Percentiles rank a stretch among this genome's conserved stretches.
Evolutionary conservation across 2,329 filamentous ascomycete genomes (phyloP).

Genomic region (Calycina herbarum): DNA sequence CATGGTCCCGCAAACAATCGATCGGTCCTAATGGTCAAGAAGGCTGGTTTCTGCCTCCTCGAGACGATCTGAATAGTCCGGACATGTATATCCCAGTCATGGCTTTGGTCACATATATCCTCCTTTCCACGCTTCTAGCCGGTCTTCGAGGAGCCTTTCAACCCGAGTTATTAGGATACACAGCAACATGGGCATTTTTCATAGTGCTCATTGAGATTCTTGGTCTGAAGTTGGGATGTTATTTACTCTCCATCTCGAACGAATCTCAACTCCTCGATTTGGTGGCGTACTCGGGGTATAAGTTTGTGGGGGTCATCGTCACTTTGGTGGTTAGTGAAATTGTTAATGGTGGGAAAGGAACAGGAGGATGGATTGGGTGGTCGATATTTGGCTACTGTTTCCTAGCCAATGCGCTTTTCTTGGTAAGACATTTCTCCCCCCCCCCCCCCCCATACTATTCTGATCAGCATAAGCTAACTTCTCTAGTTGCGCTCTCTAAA

Average conservation of each 20-base stretch:
- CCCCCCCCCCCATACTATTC: background rate
- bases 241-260: constrained; percentile 89
- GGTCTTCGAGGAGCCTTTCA: constrained; percentile 90
- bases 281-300: constrained; percentile 96
- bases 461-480: constrained; percentile 16
- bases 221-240: constrained; percentile 88
- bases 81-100: constrained; percentile 99
- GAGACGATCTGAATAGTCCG: constrained; percentile 95
- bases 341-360: constrained; percentile 75
- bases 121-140: constrained; percentile 86
- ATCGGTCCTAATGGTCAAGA: constrained; percentile 69
- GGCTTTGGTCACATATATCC: constrained; percentile 96
- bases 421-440: constrained; percentile 68
- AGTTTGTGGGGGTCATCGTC: constrained; percentile 94
- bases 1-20: constrained; percentile 90
- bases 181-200: constrained; percentile 78
- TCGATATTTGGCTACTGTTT: constrained; percentile 88
- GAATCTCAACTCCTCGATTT: constrained; percentile 91
- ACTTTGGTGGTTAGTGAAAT: constrained; percentile 80
- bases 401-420: constrained; percentile 88
- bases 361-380: constrained; percentile 88
- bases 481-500: constrained; percentile 84
- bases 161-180: constrained; percentile 88
- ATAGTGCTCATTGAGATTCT: constrained; percentile 86
- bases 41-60: constrained; percentile 81